Conservation (phyloP, 305 asterid species). For the Fraxinus greggii region DNA sequence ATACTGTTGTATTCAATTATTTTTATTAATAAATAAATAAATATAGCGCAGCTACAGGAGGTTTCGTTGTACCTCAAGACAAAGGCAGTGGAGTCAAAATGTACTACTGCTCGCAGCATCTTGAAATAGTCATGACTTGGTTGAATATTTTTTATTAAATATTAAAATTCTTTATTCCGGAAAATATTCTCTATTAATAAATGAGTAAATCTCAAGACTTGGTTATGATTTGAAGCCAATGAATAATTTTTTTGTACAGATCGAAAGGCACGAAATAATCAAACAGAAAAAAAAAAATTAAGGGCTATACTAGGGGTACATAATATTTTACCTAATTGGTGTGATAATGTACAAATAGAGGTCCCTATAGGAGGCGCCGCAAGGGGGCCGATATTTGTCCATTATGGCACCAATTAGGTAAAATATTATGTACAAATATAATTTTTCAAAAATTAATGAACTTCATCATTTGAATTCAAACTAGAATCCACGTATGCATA, state of each 20-base stretch:
- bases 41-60: not conserved
- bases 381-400: no score
- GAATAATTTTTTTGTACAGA: no score
- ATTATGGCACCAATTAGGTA: no score
- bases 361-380: no score
- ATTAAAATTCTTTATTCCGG: not conserved
- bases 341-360: no score
- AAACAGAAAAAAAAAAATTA: no score
- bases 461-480: no score
- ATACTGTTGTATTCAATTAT: not conserved
- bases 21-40: not conserved
- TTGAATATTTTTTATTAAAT: not conserved
- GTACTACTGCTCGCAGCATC: not conserved
- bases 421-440: no score
- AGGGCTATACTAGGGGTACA: no score
- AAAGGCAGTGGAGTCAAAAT: not conserved
- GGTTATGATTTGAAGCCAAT: not conserved
- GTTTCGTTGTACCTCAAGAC: not conserved
- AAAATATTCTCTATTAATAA: not conserved
- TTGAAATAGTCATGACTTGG: not conserved
- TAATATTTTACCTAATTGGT: no score
- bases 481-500: not conserved
- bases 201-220: not conserved
- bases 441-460: no score
- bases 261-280: no score